Evolutionary conservation across 2,329 filamentous ascomycete species (phyloP).

Genomic region (Botrytis aclada): DNA sequence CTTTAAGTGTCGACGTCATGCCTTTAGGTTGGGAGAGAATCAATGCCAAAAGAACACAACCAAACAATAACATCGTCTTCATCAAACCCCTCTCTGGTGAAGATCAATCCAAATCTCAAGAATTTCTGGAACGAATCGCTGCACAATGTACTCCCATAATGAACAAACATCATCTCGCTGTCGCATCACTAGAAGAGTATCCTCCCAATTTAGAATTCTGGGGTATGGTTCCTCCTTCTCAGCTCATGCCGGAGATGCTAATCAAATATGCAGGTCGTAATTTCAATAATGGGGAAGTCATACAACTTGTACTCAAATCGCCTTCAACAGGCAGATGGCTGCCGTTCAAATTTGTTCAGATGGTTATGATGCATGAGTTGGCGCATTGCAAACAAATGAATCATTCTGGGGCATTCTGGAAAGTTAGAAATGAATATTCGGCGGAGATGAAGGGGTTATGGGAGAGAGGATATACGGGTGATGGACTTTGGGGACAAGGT

Average conservation of each 20-base stretch:
- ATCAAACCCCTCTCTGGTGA: slow-evolving; percentile 73
- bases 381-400: slow-evolving; percentile 93
- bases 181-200: slow-evolving; percentile 76
- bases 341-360: slow-evolving; percentile 79
- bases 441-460: slow-evolving; percentile 69
- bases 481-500: slow-evolving; percentile 80
- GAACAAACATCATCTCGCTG: slow-evolving; percentile 60
- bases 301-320: slow-evolving; percentile 78
- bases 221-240: slow-evolving; percentile 25
- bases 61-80: slow-evolving; percentile 77
- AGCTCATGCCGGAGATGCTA: not conserved
- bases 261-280: slow-evolving; percentile 63
- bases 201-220: slow-evolving; percentile 77
- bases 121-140: slow-evolving; percentile 73
- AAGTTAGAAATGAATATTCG: slow-evolving; percentile 70
- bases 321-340: slow-evolving; percentile 66
- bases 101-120: slow-evolving; percentile 60
- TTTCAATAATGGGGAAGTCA: slow-evolving; percentile 84
- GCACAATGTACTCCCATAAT: slow-evolving; percentile 76
- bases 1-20: slow-evolving; percentile 48
- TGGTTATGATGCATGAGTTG: slow-evolving; percentile 89
- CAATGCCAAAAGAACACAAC: slow-evolving; percentile 70
- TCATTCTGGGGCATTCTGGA: slow-evolving; percentile 78
- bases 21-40: slow-evolving; percentile 74
- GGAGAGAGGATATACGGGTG: slow-evolving; percentile 68